Percentiles rank a stretch among this genome's conserved stretches.
These are phyloP conservation scores for Clarireedia monteithiana DNA, from an alignment of 2,329 filamentous ascomycete species.

Conservation along the genomic window DNA sequence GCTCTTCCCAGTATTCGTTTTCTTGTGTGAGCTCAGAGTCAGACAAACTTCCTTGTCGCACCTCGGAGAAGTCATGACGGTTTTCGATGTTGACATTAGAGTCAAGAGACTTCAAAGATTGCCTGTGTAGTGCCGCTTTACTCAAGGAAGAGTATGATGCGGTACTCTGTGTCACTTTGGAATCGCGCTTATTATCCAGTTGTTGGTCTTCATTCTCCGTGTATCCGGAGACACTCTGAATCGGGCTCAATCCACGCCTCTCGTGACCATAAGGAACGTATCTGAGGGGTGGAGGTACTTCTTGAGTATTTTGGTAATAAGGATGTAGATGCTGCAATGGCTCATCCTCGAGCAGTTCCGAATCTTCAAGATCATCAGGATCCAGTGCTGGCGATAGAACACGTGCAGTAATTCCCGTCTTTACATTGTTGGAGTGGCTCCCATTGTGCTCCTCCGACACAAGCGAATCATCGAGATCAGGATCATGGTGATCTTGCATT, in stretches of 20 bases:
- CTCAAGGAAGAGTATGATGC: conserved; percentile 57
- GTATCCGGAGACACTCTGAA: conserved; percentile 87
- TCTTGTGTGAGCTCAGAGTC: conserved; percentile 40
- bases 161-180: conserved; percentile 42
- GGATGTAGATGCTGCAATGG: background rate
- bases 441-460: conserved; percentile 27
- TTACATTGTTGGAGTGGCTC: conserved; percentile 20
- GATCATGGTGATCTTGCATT: conserved; percentile 19
- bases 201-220: conserved; percentile 54
- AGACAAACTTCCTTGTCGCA: conserved; percentile 28
- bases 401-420: conserved; percentile 26
- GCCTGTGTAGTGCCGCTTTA: conserved; percentile 44
- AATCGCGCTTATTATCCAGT: conserved; percentile 42
- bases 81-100: conserved; percentile 26
- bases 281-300: conserved; percentile 55
- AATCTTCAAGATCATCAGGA: conserved; percentile 27
- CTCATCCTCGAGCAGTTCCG: conserved; percentile 12
- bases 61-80: conserved; percentile 28
- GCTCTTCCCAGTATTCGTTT: conserved; percentile 29
- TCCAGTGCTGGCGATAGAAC: conserved; percentile 34
- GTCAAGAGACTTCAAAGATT: conserved; percentile 44
- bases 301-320: conserved; percentile 37
- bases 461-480: conserved; percentile 20
- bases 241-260: conserved; percentile 71
- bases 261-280: conserved; percentile 64